Evolutionary conservation across 2,329 filamentous ascomycete species (phyloP), one percentile per base, ranked within the genome.

Genomic region (Ascochyta rabiei): DNA sequence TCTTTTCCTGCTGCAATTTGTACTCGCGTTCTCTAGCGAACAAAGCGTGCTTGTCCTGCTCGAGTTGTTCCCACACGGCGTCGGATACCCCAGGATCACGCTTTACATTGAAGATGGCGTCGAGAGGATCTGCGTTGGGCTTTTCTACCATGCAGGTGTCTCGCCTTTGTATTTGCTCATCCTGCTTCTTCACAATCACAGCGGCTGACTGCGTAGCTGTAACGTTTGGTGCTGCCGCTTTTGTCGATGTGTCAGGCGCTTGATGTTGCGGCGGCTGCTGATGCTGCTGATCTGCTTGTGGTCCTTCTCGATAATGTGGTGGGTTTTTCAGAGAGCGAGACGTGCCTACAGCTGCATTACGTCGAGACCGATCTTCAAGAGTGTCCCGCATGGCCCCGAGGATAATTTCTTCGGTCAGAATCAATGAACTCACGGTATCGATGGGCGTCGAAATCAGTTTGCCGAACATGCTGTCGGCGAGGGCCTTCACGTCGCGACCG

Each of bases 81-180:
- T 89, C 85, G 4, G 78, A 81, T 0, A 89, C 86, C 0, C 82
- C 83, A 0, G 77, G 68, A 54, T 90, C 87, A 12, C 86, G 79
- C 16, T 49, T 56, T 8, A 43, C 56, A 31, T 59, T 56, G 30
- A 63, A 42, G 13, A 61, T 58, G 0, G 57, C 56, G 37, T 64
- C 41, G 48, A 66, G 19, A 7, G 43, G 57, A 30, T 57, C 60
- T 40, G 50, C 48, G 0, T 30, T 53, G 39, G 23, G 21, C 33
- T 45, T 37, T 49, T 47, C 37, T 12, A 13, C 28, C 12, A 13
- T 30, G 12, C 39, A 15, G 42, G 42, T 9, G 30, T 34, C 16
- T 28, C 12, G 16, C 53, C 30, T 0, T 15, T 7, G 8, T 24
- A 2, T 18, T 61, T 37, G 26, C 2, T 60, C 42, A 21, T 60